Conservation (phyloP, 2,329 filamentous ascomycete genomes). For the Ilyonectria destructans region DNA sequence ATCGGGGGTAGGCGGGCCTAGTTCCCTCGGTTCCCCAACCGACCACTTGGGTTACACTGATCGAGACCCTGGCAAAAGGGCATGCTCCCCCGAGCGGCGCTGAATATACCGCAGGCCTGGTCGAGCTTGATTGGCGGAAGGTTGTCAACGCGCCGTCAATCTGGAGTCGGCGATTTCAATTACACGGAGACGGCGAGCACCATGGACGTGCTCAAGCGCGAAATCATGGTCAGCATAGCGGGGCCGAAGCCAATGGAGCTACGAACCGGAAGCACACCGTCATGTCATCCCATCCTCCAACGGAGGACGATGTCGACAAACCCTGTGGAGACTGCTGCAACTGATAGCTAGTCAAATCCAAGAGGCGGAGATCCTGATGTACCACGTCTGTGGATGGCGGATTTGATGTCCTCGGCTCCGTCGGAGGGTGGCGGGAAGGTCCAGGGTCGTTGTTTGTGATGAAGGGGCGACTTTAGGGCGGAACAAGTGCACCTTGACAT, state of each 20-base stretch:
- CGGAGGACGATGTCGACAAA: constrained; percentile 36
- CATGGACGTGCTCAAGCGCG: constrained; percentile 39
- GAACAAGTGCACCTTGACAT: constrained; percentile 47
- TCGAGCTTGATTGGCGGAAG: constrained; percentile 43
- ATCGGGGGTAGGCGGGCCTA: constrained; percentile 47
- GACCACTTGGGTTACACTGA: constrained; percentile 44
- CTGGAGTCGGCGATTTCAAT: constrained; percentile 41
- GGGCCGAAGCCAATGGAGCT: constrained; percentile 34
- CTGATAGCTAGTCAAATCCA: constrained; percentile 39
- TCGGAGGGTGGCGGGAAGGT: constrained; percentile 50
- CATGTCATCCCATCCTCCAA: constrained; percentile 41
- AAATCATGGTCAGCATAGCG: constrained; percentile 44
- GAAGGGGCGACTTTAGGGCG: constrained; percentile 46
- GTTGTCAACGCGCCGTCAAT: constrained; percentile 32
- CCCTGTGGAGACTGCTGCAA: constrained; percentile 42
- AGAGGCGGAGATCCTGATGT: constrained; percentile 44
- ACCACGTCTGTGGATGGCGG: constrained; percentile 35
- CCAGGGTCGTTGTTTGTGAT: constrained; percentile 48
- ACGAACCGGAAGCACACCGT: constrained; percentile 35
- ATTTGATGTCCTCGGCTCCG: constrained; percentile 50
- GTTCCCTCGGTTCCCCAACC: constrained; percentile 47
- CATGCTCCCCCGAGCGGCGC: constrained; percentile 32
- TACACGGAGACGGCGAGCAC: constrained; percentile 33
- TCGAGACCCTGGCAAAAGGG: constrained; percentile 42
- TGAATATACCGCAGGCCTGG: constrained; percentile 46